Evolutionary conservation across 805 yeast genomes (phyloP).

Genomic region (Metschnikowia picachoensis): DNA sequence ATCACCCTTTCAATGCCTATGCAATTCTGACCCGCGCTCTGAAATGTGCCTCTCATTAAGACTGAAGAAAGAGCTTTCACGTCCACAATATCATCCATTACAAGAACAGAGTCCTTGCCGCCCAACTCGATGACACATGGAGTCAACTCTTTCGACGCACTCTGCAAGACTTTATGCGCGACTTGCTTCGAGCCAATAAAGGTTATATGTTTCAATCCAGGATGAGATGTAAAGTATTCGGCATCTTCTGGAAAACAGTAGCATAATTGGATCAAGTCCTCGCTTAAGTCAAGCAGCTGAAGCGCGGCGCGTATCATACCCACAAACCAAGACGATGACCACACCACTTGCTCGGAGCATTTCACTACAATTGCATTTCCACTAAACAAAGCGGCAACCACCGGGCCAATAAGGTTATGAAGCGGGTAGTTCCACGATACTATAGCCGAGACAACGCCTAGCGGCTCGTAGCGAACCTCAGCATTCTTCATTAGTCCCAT

Average conservation of each 20-base stretch:
- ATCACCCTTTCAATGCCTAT: constrained; percentile 95
- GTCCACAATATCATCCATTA: constrained; percentile 74
- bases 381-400: constrained; percentile 81
- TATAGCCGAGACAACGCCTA: constrained; percentile 83
- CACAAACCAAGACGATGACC: constrained; percentile 85
- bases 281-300: constrained; percentile 69
- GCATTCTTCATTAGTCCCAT: constrained; percentile 85
- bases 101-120: constrained; percentile 90
- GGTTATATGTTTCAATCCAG: constrained; percentile 80
- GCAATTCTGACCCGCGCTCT: constrained; percentile 96
- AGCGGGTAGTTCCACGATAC: constrained; percentile 98
- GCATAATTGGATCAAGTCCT: constrained; percentile 79
- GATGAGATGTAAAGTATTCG: constrained; percentile 79
- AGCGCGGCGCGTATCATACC: constrained; percentile 69
- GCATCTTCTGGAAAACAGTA: constrained; percentile 90
- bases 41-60: constrained; percentile 92
- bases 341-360: constrained; percentile 93
- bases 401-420: constrained; percentile 90
- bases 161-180: constrained; percentile 79
- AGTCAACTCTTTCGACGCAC: constrained; percentile 82
- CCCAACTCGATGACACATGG: constrained; percentile 97
- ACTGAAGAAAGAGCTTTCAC: constrained; percentile 57
- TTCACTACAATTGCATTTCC: constrained; percentile 91
- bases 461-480: constrained; percentile 89
- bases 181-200: constrained; percentile 96